A percentile compares a stretch with the other conserved stretches of the same genome.
These are phyloP conservation scores for Trichopus zeylanicus DNA, from an alignment of 116 monocot genomes.

Conservation along the genomic window DNA sequence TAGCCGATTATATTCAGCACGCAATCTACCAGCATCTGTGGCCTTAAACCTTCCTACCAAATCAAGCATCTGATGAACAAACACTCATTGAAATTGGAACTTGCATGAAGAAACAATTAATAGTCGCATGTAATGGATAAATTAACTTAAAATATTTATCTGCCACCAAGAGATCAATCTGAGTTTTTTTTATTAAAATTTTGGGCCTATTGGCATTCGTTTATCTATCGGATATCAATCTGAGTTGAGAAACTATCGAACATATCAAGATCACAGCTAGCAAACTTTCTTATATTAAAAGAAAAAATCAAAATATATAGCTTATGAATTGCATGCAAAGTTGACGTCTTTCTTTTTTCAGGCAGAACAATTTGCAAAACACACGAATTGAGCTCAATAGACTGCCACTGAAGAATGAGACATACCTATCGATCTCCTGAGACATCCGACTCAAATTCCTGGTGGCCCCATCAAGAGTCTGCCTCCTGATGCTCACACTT, in stretches of 20 bases:
- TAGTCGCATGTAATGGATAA: background rate
- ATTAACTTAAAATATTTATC: background rate
- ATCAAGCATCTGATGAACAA: constrained; percentile 3
- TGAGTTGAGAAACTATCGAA: no score
- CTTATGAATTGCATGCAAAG: no score
- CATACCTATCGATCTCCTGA: constrained; percentile 86
- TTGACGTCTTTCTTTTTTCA: no score
- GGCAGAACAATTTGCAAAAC: no score
- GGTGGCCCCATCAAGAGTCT: constrained; percentile 92
- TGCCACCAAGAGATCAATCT: background rate
- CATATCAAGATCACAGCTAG: no score
- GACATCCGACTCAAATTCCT: constrained; percentile 66
- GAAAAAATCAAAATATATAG: no score
- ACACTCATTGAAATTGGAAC: background rate
- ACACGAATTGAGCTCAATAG: background rate
- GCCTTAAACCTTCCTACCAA: constrained; percentile 99
- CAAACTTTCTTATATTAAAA: no score
- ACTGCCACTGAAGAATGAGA: background rate
- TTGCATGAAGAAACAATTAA: background rate
- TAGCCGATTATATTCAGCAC: constrained; percentile 90
- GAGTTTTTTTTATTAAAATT: no score
- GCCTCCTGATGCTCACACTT: constrained; percentile 75
- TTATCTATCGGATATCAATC: no score
- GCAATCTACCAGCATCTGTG: constrained; percentile 78
- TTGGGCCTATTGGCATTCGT: no score